Conservation (phyloP, 2,329 filamentous ascomycete genomes). For the Samsoniella hepiali region DNA sequence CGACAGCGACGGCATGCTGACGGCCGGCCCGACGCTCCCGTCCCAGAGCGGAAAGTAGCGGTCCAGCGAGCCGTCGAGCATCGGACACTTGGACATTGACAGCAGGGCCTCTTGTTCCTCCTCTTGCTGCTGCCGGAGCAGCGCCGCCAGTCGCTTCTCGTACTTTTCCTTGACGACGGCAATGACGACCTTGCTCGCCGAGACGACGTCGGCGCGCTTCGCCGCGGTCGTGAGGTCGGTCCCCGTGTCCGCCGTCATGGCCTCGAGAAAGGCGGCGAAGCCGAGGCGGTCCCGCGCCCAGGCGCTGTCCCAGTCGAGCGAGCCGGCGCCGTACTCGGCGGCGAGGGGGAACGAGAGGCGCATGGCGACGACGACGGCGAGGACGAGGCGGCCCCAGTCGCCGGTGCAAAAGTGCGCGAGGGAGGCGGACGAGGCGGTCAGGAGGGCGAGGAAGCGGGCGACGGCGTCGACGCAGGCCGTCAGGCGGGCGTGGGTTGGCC, state of each 20-base stretch:
- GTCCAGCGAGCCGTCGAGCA: conserved; percentile 51
- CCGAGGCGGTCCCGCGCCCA: conserved; percentile 39
- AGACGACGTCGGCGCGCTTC: conserved; percentile 37
- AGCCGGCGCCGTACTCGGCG: conserved; percentile 27
- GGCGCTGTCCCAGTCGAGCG: conserved; percentile 32
- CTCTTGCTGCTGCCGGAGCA: conserved; percentile 25
- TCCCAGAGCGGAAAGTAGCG: conserved; percentile 46
- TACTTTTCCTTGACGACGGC: conserved; percentile 46
- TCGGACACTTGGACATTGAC: conserved; percentile 40
- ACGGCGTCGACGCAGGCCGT: conserved; percentile 26
- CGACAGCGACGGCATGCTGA: not conserved
- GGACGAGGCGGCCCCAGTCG: conserved; percentile 45
- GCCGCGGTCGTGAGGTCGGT: conserved; percentile 25
- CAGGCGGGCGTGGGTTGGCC: conserved; percentile 24
- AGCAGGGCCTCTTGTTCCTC: conserved; percentile 18
- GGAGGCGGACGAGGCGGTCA: conserved; percentile 28
- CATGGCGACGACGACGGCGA: conserved; percentile 40
- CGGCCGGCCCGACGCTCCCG: conserved; percentile 28
- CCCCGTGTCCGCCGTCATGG: conserved; percentile 28
- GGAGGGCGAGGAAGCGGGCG: conserved; percentile 33
- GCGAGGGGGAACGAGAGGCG: conserved; percentile 46
- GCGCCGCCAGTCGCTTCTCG: conserved; percentile 36
- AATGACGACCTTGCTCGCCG: conserved; percentile 46
- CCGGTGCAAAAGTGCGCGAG: conserved; percentile 38
- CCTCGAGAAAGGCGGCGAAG: conserved; percentile 39